Percentiles rank a stretch among this genome's conserved stretches.
Conservation (phyloP, 2,329 filamentous ascomycete genomes). For the Alternaria sp. region DNA sequence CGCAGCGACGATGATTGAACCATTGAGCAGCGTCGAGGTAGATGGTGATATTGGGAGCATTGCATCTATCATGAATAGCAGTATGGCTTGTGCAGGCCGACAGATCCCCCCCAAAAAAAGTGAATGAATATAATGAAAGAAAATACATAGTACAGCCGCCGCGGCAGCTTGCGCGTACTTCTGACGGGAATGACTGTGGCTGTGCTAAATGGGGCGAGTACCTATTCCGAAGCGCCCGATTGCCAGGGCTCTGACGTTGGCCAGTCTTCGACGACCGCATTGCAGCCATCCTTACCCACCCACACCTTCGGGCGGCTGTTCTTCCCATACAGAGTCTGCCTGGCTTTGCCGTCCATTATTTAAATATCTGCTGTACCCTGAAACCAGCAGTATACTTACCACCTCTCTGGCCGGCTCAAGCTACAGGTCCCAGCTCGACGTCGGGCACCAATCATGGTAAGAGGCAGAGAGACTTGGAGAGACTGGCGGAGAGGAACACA, state of each 20-base stretch:
- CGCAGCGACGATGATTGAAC: background rate
- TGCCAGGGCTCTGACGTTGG: slow-evolving; percentile 20
- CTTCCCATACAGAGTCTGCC: slow-evolving; percentile 9
- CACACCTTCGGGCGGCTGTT: slow-evolving; percentile 19
- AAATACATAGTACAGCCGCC: background rate
- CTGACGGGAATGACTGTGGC: slow-evolving; percentile 27
- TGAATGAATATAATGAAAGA: background rate
- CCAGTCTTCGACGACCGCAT: slow-evolving; percentile 10
- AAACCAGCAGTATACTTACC: slow-evolving; percentile 22
- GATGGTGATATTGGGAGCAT: background rate
- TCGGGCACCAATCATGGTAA: slow-evolving; percentile 51
- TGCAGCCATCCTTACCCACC: slow-evolving; percentile 18
- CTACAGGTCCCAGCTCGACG: slow-evolving; percentile 32
- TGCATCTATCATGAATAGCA: background rate
- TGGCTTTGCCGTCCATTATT: slow-evolving; percentile 13
- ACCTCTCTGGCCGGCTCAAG: slow-evolving; percentile 22
- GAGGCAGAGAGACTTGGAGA: slow-evolving; percentile 12
- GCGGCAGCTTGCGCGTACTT: slow-evolving; percentile 17
- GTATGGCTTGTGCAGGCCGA: background rate
- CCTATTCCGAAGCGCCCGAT: slow-evolving; percentile 20
- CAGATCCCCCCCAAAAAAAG: background rate
- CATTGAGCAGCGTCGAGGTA: background rate
- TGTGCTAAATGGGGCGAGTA: slow-evolving; percentile 21
- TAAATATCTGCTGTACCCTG: slow-evolving; percentile 5
- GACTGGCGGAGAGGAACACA: slow-evolving; percentile 11